Evolutionary conservation across 495 filamentous ascomycete genomes (phyloP), one percentile per base, ranked within the genome.

Genomic region (Tetracladium marchalianum): DNA sequence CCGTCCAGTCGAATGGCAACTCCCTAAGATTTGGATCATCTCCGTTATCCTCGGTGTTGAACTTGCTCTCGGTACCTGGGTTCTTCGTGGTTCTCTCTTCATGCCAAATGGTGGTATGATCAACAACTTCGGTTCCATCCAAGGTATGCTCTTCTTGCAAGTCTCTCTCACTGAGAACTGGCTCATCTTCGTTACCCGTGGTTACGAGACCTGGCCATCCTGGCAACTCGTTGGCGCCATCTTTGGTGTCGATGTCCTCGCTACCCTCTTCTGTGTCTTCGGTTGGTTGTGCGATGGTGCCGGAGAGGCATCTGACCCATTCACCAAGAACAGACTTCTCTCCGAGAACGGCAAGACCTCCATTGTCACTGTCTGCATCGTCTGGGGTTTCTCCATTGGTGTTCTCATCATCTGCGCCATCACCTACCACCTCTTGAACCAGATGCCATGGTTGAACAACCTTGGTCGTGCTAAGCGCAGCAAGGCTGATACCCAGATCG

Each of bases 1-100:
- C 44, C 77, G 81, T 44, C 81, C 81, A 35, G 81, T 84, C 57
- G 81, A 84, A 66, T 85, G 81, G 81, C 81, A 85, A 66, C 59
- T 85, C 40, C 81, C 81, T 22, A 85, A 85, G 70, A 84, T 85
- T 61, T 85, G 81, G 81, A 71, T 84, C 50, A 85, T 85, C 61
- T 81, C 76, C 54, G 64, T 84, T 50, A 66, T 82, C 40, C 74
- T 85, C 35, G 81, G 81, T 64, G 51, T 77, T 38, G 58, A 84
- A 8, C 79, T 85, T 22, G 81, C 81, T 46, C 58, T 73, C 43
- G 81, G 65, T 50, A 85, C 81, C 54, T 85, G 81, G 81, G 69
- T 84, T 53, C 66, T 85, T 54, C 81, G 80, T 66, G 81, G 70
- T 43, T 65, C 80, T 19, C 62, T 84, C 52, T 84, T 76, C 72